phyloP scores from a whole-genome alignment of 768 basidiomycete genomes.

The Pleurotus citrinopileatus region DNA sequence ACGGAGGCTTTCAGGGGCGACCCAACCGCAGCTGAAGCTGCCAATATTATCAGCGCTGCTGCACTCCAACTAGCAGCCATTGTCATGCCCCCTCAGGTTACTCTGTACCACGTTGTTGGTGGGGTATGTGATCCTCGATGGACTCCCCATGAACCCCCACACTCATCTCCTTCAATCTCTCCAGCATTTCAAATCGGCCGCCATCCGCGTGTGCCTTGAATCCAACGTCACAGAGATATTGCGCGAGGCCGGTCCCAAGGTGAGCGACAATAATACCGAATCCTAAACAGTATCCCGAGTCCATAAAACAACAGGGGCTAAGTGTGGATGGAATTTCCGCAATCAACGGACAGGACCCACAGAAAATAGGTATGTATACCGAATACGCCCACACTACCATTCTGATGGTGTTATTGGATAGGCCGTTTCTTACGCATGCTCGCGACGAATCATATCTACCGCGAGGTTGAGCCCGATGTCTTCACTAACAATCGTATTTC shows the following conservation, averaged over 20 bases:
- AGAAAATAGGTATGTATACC: constrained; percentile 28
- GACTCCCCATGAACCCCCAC: background rate
- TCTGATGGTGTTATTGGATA: constrained; percentile 11
- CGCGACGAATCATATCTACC: constrained; percentile 35
- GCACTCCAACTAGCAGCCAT: constrained; percentile 27
- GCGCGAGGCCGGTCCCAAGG: constrained; percentile 34
- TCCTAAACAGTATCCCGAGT: background rate
- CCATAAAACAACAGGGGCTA: constrained; percentile 21
- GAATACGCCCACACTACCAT: background rate
- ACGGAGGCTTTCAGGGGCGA: constrained; percentile 25
- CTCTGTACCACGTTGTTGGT: constrained; percentile 20
- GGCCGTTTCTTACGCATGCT: constrained; percentile 36
- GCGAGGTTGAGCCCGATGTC: constrained; percentile 31
- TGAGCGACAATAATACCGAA: constrained; percentile 10
- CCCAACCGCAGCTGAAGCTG: constrained; percentile 23
- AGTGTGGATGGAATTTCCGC: constrained; percentile 33
- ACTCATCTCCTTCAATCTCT: background rate
- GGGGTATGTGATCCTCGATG: constrained; percentile 20
- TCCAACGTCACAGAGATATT: constrained; percentile 37
- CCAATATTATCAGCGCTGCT: constrained; percentile 27
- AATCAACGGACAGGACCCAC: constrained; percentile 23
- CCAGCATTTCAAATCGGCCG: constrained; percentile 26
- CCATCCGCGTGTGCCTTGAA: constrained; percentile 27
- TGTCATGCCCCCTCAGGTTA: constrained; percentile 22
- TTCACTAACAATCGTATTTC: constrained; percentile 39